A percentile compares a stretch with the other conserved stretches of the same genome.
Evolutionary conservation across 2,329 filamentous ascomycete genomes (phyloP).

Genomic region (Aspergillus fumigatiaffinis): DNA sequence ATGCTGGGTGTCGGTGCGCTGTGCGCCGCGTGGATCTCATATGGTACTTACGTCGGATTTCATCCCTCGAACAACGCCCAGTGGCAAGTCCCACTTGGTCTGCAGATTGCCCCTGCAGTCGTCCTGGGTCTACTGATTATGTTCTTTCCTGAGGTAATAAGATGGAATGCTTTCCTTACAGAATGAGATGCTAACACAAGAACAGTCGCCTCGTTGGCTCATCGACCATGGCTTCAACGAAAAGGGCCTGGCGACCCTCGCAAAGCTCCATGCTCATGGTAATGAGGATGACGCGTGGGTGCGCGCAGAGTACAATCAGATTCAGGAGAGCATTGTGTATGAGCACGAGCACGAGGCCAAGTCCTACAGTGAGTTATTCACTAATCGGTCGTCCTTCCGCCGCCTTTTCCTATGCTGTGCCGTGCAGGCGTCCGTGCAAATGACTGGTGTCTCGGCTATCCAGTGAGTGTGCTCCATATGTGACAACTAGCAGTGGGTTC

Average conservation of each 20-base stretch:
- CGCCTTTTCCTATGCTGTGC: slow-evolving; percentile 66
- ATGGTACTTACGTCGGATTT: slow-evolving; percentile 57
- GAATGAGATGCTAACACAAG: slow-evolving; percentile 3
- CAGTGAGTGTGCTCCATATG: slow-evolving; percentile 41
- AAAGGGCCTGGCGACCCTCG: slow-evolving; percentile 63
- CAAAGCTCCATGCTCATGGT: slow-evolving; percentile 66
- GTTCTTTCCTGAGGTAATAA: slow-evolving; percentile 61
- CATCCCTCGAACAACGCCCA: slow-evolving; percentile 46
- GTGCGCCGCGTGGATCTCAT: slow-evolving; percentile 69
- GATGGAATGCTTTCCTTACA: background rate
- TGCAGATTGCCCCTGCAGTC: slow-evolving; percentile 67
- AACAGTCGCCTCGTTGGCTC: slow-evolving; percentile 64
- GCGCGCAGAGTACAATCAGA: slow-evolving; percentile 66
- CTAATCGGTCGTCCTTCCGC: slow-evolving; percentile 62
- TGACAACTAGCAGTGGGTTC: background rate
- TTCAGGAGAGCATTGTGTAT: slow-evolving; percentile 61
- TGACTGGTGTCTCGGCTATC: slow-evolving; percentile 72
- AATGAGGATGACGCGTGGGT: slow-evolving; percentile 65
- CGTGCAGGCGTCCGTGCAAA: slow-evolving; percentile 68
- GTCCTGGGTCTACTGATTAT: slow-evolving; percentile 63
- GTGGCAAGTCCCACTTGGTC: slow-evolving; percentile 63
- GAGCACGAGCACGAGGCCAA: slow-evolving; percentile 68
- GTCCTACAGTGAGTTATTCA: slow-evolving; percentile 67
- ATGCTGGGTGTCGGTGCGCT: slow-evolving; percentile 76
- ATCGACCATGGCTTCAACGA: slow-evolving; percentile 67